phyloP scores from a whole-genome alignment of 192 early-diverging fungal species.

The Coemansia sp. region DNA sequence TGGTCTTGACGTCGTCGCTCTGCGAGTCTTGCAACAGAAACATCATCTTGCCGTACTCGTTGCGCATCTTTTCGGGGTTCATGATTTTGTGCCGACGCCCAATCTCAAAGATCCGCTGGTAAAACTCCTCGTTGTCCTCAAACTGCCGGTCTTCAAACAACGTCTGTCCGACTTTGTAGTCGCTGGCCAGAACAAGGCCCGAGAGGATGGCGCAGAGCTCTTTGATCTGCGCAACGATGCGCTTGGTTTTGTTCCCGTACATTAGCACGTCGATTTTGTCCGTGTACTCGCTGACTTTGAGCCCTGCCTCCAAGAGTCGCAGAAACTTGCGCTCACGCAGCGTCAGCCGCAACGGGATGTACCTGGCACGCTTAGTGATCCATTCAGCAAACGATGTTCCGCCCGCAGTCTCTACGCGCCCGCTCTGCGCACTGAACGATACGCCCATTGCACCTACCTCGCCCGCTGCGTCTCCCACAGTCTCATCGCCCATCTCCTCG shows the following conservation, averaged over 20 bases:
- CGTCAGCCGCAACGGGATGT: constrained; percentile 90
- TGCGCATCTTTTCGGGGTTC: constrained; percentile 97
- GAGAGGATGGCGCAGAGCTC: constrained; percentile 94
- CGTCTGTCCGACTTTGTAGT: constrained; percentile 80
- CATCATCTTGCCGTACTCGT: constrained; percentile 94
- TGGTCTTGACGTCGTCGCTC: constrained; percentile 69
- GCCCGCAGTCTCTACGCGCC: constrained; percentile 41
- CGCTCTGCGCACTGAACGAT: constrained; percentile 36
- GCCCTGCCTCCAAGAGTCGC: constrained; percentile 89
- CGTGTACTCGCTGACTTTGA: constrained; percentile 89
- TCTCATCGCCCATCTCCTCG: constrained; percentile 4
- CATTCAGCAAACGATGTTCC: constrained; percentile 72
- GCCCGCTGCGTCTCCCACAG: constrained; percentile 5
- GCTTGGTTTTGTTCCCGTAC: constrained; percentile 79
- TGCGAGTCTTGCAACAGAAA: constrained; percentile 83
- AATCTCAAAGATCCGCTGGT: constrained; percentile 68
- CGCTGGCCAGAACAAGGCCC: constrained; percentile 81
- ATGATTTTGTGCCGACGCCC: constrained; percentile 84
- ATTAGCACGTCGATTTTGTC: constrained; percentile 80
- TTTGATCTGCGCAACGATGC: constrained; percentile 92
- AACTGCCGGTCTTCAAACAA: constrained; percentile 67
- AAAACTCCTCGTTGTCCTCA: constrained; percentile 78
- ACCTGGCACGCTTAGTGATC: constrained; percentile 86
- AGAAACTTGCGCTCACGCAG: constrained; percentile 90
- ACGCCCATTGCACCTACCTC: constrained; percentile 46